Conservation (phyloP, 345 rosid genomes). For the Populus tremula region DNA sequence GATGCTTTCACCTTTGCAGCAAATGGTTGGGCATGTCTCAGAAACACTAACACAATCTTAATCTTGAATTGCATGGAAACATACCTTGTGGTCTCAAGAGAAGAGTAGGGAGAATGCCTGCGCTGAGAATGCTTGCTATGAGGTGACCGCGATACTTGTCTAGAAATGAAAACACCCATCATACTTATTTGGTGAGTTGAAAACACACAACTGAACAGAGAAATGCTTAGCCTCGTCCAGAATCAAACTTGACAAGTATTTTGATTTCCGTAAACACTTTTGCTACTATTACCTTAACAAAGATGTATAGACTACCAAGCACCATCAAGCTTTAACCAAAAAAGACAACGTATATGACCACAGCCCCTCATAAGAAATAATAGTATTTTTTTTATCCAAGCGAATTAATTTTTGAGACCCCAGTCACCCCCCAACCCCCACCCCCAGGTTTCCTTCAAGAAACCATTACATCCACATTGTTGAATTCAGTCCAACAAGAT, state of each 20-base stretch:
- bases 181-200: constrained; percentile 63
- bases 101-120: constrained; percentile 95
- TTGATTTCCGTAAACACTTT: constrained; percentile 15
- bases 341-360: not conserved
- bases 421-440: too few relatives aligned
- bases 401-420: too few relatives aligned
- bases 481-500: too few relatives aligned
- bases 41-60: constrained; percentile 43
- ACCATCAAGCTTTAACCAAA: constrained; percentile 1
- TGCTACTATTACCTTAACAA: constrained; percentile 14
- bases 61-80: constrained; percentile 28
- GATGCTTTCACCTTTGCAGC: constrained; percentile 58
- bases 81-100: constrained; percentile 87
- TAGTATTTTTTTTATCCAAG: too few relatives aligned
- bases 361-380: not conserved
- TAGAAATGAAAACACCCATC: constrained; percentile 92
- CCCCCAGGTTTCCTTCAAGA: too few relatives aligned
- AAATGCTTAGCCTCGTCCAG: constrained; percentile 35
- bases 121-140: constrained; percentile 98
- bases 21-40: constrained; percentile 32
- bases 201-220: constrained; percentile 29
- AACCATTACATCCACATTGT: too few relatives aligned
- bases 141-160: constrained; percentile 97
- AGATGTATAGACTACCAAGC: constrained; percentile 4
- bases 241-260: constrained; percentile 23